phyloP scores from a whole-genome alignment of 345 rosid genomes.

The Noccaea caerulescens region DNA sequence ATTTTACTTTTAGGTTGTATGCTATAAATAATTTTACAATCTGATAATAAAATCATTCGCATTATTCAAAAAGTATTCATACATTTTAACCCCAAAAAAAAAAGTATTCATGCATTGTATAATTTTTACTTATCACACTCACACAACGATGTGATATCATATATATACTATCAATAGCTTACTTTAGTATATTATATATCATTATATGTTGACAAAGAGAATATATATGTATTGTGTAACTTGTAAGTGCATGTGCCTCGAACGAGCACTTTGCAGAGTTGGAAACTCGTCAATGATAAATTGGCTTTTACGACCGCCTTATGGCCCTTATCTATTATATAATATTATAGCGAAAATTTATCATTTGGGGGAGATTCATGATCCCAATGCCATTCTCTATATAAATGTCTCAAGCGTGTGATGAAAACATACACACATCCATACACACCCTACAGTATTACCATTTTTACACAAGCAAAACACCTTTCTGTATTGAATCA shows the following conservation, averaged over 20 bases:
- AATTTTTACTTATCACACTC: background rate
- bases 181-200: conserved; percentile 4
- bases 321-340: conserved; percentile 19
- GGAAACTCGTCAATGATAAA: conserved; percentile 23
- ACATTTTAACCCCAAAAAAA: background rate
- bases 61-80: background rate
- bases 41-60: background rate
- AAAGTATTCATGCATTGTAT: background rate
- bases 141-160: background rate
- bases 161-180: background rate
- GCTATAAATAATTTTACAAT: background rate
- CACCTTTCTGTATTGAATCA: conserved; percentile 12
- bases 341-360: background rate
- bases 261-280: conserved; percentile 28
- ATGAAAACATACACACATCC: conserved; percentile 12
- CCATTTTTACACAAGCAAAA: conserved; percentile 3
- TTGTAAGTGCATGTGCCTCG: conserved; percentile 16
- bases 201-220: conserved; percentile 26
- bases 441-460: background rate
- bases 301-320: conserved; percentile 28
- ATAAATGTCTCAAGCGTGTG: conserved; percentile 30
- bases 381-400: conserved; percentile 39
- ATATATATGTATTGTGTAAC: background rate
- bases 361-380: conserved; percentile 10
- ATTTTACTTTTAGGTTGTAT: background rate